These are phyloP conservation scores for Pythium chondricola DNA, from an alignment of 352 stramenopile genomes.

Conservation along the genomic window DNA sequence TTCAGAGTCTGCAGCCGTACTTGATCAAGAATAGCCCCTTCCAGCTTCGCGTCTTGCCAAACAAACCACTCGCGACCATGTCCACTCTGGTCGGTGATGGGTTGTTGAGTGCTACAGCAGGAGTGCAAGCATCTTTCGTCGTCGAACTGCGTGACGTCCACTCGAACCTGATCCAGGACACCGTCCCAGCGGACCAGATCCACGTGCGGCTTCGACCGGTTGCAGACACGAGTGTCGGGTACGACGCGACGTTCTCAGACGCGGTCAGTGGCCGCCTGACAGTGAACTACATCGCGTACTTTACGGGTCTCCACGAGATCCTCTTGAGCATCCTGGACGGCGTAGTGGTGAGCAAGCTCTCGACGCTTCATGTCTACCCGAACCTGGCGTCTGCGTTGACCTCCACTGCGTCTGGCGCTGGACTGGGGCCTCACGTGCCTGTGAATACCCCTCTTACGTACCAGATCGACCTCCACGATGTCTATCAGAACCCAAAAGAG, in stretches of 20 bases:
- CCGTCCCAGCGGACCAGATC: conserved; percentile 1
- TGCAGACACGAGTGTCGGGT: neutral
- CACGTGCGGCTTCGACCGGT: conserved; percentile 6
- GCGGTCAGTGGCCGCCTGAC: neutral
- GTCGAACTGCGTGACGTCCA: conserved; percentile 18
- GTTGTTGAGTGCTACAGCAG: neutral
- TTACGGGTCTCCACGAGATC: conserved; percentile 8
- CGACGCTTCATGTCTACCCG: conserved; percentile 7
- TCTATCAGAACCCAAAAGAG: conserved; percentile 11
- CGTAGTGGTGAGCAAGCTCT: conserved; percentile 6
- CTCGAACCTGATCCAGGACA: conserved; percentile 5
- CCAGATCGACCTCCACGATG: conserved; percentile 5
- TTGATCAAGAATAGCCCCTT: conserved; percentile 18
- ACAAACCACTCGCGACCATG: conserved; percentile 5
- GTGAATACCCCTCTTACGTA: neutral
- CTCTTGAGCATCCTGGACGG: conserved; percentile 6
- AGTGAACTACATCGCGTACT: conserved; percentile 8
- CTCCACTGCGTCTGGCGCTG: conserved; percentile 7
- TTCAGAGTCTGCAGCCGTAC: conserved; percentile 9
- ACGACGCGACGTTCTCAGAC: neutral
- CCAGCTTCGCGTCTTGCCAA: conserved; percentile 6
- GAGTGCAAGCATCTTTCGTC: conserved; percentile 1
- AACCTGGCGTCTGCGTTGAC: conserved; percentile 16
- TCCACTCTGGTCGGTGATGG: conserved; percentile 14
- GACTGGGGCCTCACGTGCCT: conserved; percentile 15